phyloP scores from a whole-genome alignment of 2,329 filamentous ascomycete genomes.

The Fusarium bactridioides region DNA sequence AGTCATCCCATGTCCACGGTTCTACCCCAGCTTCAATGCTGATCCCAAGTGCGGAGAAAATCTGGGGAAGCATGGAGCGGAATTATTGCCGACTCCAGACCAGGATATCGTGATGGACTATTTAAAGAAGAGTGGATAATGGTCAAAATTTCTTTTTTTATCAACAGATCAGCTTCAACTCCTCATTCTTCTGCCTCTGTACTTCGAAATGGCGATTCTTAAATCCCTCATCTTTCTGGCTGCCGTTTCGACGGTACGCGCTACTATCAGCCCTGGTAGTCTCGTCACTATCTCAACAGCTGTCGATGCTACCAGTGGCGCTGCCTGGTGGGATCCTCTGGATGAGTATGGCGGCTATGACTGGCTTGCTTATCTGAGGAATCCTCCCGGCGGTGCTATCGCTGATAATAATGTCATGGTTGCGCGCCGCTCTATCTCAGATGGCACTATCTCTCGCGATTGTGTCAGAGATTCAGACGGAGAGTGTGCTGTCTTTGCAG shows the following conservation, averaged over 20 bases:
- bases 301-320: conserved; percentile 36
- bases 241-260: neutral
- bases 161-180: neutral
- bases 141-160: neutral
- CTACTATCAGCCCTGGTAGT: neutral
- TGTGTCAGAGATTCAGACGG: conserved; percentile 29
- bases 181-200: neutral
- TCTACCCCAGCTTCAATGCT: neutral
- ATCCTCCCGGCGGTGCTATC: conserved; percentile 31
- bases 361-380: conserved; percentile 37
- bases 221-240: neutral
- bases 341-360: conserved; percentile 38
- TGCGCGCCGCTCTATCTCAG: conserved; percentile 23
- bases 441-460: conserved; percentile 33
- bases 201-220: neutral
- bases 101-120: neutral
- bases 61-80: conserved; percentile 1
- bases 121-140: conserved; percentile 1
- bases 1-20: neutral
- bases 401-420: conserved; percentile 41
- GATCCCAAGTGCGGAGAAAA: neutral
- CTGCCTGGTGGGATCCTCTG: conserved; percentile 40
- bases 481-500: conserved; percentile 33
- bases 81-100: neutral
- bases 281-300: conserved; percentile 6